Base-by-base conservation (phyloP, 2,329 filamentous ascomycete genomes). In the Sordariomycetes sp. region DNA sequence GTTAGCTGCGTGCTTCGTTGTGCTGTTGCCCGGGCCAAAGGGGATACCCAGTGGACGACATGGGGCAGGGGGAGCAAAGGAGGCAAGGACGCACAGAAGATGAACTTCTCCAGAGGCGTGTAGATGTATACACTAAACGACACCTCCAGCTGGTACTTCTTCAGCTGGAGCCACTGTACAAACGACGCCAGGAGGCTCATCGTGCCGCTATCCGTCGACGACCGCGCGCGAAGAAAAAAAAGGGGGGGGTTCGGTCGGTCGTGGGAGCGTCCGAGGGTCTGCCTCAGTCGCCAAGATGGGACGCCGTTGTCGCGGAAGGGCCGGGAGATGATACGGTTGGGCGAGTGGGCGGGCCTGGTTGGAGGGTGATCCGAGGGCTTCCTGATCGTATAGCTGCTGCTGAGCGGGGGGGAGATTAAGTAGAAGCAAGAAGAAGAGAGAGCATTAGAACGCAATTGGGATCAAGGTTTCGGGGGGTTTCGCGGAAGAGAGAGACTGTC, bases 61-160 rank as follows among this genome's bases (percentile, higher is more conserved):
- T 34, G 32, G 52, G 8, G 28, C 6, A 14, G 46, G 35, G 37
- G 35, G 40, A n/a, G 3, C 12, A 6, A n/a, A n/a, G 40, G n/a
- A n/a, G 16, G 18, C 12, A 25, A 22, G 14, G 6, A 73, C 90
- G 59, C 81, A 97, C 94, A 97, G 75, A 97, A 96, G 66, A 96
- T 87, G 74, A 96, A 93, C 73, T 96, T 96, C 78, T 99, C 94
- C 57, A 88, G 91, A 1, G 91, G 88, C 43, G 92, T 97, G 66
- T 97, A 87, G 89, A 99, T 97, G 80, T 99, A 97, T 28, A 97
- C 82, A 61, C 89, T 88, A 74, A 95, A 94, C 14, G 93, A 97
- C 71, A 97, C 93, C 76, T 99, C 94, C 71, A 97, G 91, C 78
- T 97, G 94, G 79, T 97, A 97, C 71, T 92, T 86, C 81, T 99